A percentile compares a stretch with the other conserved stretches of the same genome.
phyloP scores from a whole-genome alignment of 78 protist genomes.

The Dictyostelium purpureum region DNA sequence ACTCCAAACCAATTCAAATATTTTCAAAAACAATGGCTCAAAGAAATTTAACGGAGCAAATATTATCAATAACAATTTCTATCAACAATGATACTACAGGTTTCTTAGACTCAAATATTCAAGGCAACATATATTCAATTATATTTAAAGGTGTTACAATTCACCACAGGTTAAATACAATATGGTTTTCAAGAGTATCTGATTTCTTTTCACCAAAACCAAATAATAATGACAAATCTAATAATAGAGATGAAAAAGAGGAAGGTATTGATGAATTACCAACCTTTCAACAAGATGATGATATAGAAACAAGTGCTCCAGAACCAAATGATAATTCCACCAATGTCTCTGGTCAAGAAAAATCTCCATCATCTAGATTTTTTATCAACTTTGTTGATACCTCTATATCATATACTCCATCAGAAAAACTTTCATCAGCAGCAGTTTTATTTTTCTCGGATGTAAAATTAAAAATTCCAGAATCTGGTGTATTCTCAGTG shows the following conservation, averaged over 20 bases:
- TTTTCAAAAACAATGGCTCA: conserved; percentile 16
- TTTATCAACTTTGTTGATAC: conserved; percentile 42
- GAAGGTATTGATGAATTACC: neutral
- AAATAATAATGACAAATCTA: neutral
- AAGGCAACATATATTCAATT: conserved; percentile 19
- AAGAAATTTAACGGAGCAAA: neutral
- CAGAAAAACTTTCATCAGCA: conserved; percentile 8
- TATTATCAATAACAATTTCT: neutral
- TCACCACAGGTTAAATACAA: neutral
- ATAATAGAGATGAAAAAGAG: neutral
- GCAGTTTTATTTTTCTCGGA: conserved; percentile 53
- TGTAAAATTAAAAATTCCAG: conserved; percentile 20
- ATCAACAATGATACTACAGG: conserved; percentile 38
- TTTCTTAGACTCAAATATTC: conserved; percentile 24
- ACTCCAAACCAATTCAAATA: neutral
- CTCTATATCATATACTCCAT: conserved; percentile 35
- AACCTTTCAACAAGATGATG: neutral
- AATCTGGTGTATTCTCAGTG: neutral
- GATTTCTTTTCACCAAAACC: conserved; percentile 2
- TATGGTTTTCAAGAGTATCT: conserved; percentile 21
- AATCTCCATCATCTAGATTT: neutral
- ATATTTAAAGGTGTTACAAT: conserved; percentile 46
- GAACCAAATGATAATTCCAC: neutral
- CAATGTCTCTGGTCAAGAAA: neutral
- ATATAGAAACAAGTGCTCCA: neutral